phyloP scores from a whole-genome alignment of 2,329 filamentous ascomycete species.

The Zarea fungicola region DNA sequence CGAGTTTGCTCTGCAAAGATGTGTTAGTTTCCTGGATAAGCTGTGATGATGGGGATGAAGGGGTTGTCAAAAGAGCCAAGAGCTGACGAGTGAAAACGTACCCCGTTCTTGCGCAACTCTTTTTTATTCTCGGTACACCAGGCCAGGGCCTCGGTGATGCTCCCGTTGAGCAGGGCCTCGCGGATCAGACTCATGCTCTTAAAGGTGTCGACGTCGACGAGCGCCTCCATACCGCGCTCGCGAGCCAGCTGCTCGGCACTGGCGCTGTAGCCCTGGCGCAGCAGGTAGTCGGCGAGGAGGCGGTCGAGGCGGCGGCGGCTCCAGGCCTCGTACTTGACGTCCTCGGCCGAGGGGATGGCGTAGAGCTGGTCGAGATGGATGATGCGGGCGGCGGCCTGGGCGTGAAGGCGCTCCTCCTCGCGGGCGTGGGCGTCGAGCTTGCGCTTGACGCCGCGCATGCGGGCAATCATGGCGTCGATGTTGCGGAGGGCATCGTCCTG shows the following conservation, averaged over 20 bases:
- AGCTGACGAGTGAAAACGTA: constrained; percentile 38
- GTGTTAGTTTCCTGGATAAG: too few species aligned
- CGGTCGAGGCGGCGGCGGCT: constrained; percentile 75
- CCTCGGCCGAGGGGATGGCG: constrained; percentile 71
- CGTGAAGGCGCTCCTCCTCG: constrained; percentile 73
- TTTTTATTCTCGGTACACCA: constrained; percentile 96
- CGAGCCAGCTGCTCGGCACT: constrained; percentile 70
- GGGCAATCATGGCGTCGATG: constrained; percentile 77
- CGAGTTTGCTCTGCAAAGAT: constrained; percentile 62
- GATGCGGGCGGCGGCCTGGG: constrained; percentile 70
- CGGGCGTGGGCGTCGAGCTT: constrained; percentile 74
- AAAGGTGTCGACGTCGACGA: constrained; percentile 89
- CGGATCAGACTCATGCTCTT: constrained; percentile 74
- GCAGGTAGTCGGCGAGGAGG: constrained; percentile 84
- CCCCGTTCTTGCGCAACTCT: constrained; percentile 80
- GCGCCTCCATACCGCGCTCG: constrained; percentile 69
- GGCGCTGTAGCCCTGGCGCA: constrained; percentile 75
- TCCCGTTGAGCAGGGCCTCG: constrained; percentile 62
- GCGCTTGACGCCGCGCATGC: constrained; percentile 81
- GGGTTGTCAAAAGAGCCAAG: too few species aligned
- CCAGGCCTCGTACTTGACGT: constrained; percentile 93
- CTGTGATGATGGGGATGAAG: not conserved
- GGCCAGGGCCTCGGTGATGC: constrained; percentile 70
- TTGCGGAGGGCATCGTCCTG: constrained; percentile 70
- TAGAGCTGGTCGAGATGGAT: constrained; percentile 78